phyloP scores from a whole-genome alignment of 2,329 filamentous ascomycete genomes.

The Diatrype stigma region DNA sequence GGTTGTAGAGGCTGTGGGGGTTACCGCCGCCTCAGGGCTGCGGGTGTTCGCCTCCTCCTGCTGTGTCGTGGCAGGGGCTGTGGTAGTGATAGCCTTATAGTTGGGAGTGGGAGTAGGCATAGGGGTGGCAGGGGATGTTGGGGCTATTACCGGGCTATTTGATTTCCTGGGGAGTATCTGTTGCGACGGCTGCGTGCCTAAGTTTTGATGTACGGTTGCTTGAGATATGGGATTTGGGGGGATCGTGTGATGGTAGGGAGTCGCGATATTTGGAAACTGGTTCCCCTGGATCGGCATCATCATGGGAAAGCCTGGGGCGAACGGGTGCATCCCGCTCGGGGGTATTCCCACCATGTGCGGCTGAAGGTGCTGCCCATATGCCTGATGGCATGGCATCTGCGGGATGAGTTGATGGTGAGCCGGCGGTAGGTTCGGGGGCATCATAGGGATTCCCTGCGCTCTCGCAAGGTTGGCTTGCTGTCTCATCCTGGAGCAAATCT shows the following conservation, averaged over 20 bases:
- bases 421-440: conserved; percentile 16
- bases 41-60: too few relatives aligned
- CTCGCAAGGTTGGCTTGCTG: conserved; percentile 24
- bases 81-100: too few relatives aligned
- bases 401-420: conserved; percentile 18
- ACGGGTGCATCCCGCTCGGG: conserved; percentile 16
- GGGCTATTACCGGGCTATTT: conserved; percentile 1
- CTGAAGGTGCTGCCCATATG: conserved; percentile 21
- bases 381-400: conserved; percentile 16
- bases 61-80: too few relatives aligned
- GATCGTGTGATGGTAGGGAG: conserved; percentile 6
- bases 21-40: too few relatives aligned
- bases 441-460: conserved; percentile 20
- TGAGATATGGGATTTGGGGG: conserved; percentile 4
- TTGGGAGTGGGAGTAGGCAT: too few relatives aligned
- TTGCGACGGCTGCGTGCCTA: too few relatives aligned
- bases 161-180: not conserved
- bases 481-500: conserved; percentile 24
- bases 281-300: conserved; percentile 23
- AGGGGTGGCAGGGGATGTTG: too few relatives aligned
- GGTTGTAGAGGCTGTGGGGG: too few relatives aligned
- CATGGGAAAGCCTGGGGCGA: conserved; percentile 17
- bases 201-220: not conserved
- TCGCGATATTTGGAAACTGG: conserved; percentile 13
- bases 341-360: conserved; percentile 24